Conservation (phyloP, 768 basidiomycete species). For the Lentinus tigrinus region DNA sequence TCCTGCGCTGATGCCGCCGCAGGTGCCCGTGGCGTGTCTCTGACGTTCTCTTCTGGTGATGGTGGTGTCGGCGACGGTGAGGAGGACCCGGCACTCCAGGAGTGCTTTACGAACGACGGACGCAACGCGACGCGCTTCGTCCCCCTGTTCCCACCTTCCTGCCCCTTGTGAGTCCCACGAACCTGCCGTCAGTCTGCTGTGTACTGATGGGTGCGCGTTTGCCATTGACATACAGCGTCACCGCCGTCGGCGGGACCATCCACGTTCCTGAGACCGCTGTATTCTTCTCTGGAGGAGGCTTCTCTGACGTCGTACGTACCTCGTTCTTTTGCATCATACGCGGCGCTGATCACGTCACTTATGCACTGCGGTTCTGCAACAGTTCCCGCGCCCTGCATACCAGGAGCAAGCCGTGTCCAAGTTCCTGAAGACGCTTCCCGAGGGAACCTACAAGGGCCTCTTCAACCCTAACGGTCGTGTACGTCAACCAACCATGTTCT, state of each 20-base stretch:
- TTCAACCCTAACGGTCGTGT: conserved; percentile 47
- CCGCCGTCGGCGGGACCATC: conserved; percentile 67
- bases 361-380: not conserved
- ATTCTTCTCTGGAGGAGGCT: conserved; percentile 70
- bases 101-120: conserved; percentile 61
- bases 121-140: conserved; percentile 51
- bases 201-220: not conserved
- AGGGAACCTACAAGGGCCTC: conserved; percentile 53
- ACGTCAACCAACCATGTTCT: not conserved
- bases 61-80: conserved; percentile 66
- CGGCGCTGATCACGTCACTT: not conserved
- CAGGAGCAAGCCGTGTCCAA: conserved; percentile 44
- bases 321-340: too few relatives aligned
- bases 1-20: not conserved
- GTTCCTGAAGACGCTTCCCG: conserved; percentile 46
- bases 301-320: conserved; percentile 60
- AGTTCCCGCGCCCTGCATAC: conserved; percentile 57
- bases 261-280: conserved; percentile 58
- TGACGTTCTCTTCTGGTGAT: conserved; percentile 69
- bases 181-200: not conserved
- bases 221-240: conserved; percentile 46
- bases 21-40: conserved; percentile 66
- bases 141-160: conserved; percentile 57
- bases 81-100: conserved; percentile 47
- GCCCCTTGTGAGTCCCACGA: conserved; percentile 33